A percentile compares a stretch with the other conserved stretches of the same genome.
Conservation (phyloP, 371 early-diverging fungal species). For the Mucor circinelloides region DNA sequence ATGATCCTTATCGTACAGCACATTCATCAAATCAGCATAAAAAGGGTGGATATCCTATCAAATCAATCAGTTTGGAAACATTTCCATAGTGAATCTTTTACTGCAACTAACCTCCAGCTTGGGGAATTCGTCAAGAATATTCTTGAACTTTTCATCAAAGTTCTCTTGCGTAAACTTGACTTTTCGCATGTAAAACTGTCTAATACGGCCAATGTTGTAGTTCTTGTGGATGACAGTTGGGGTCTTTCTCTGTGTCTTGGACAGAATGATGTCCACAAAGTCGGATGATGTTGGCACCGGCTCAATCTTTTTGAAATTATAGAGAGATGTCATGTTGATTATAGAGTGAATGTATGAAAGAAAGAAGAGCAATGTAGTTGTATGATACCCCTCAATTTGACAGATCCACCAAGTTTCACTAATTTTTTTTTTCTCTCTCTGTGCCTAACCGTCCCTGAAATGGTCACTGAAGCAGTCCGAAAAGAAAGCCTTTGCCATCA, state of each 20-base stretch:
- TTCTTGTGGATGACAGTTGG: constrained; percentile 98
- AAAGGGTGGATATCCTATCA: constrained; percentile 98
- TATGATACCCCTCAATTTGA: too few relatives aligned
- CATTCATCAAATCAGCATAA: constrained; percentile 99
- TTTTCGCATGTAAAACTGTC: constrained; percentile 99
- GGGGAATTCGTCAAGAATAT: constrained; percentile 97
- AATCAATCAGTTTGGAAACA: background rate
- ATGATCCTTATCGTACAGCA: constrained; percentile 99
- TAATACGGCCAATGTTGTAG: constrained; percentile 95
- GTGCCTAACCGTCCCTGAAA: background rate
- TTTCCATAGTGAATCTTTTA: background rate
- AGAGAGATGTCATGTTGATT: too few relatives aligned
- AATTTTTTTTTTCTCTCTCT: too few relatives aligned
- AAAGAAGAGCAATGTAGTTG: too few relatives aligned
- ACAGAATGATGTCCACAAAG: constrained; percentile 98
- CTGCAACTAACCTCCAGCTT: constrained; percentile 87
- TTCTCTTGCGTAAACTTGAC: constrained; percentile 99
- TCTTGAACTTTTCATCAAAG: constrained; percentile 95
- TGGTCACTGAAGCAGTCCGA: background rate
- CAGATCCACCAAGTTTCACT: too few relatives aligned
- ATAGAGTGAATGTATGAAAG: too few relatives aligned
- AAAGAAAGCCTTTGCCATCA: background rate
- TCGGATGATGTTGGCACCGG: constrained; percentile 94
- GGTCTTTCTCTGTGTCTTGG: constrained; percentile 99
- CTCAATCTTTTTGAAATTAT: constrained; percentile 81